These are phyloP conservation scores for Trametes cinnabarina DNA, from an alignment of 768 basidiomycete genomes.

Conservation along the genomic window DNA sequence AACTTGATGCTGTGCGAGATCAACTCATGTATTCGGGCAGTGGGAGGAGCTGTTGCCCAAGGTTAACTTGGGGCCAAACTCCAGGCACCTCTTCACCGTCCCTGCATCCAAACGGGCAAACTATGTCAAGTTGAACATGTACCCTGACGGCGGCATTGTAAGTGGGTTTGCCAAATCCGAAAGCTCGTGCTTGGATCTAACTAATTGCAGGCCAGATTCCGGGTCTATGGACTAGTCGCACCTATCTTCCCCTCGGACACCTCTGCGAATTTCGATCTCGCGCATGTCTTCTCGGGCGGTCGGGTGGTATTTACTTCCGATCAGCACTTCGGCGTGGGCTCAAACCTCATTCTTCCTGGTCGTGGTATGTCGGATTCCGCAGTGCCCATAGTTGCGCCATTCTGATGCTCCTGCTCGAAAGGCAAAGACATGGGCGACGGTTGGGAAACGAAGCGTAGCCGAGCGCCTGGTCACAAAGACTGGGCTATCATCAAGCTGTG, in stretches of 20 bases:
- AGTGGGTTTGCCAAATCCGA: conserved; percentile 29
- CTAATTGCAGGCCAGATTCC: conserved; percentile 73
- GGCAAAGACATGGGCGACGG: conserved; percentile 95
- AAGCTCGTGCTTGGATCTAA: neutral
- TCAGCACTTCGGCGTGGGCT: conserved; percentile 92
- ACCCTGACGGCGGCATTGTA: conserved; percentile 97
- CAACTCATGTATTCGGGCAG: conserved; percentile 35
- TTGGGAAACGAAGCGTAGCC: conserved; percentile 95
- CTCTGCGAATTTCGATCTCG: conserved; percentile 69
- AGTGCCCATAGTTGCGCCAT: conserved; percentile 1
- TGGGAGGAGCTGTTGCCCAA: conserved; percentile 82
- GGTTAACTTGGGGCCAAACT: conserved; percentile 74
- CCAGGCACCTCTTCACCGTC: conserved; percentile 86
- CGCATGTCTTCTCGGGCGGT: conserved; percentile 88
- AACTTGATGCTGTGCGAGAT: neutral
- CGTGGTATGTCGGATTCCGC: conserved; percentile 47
- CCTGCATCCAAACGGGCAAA: conserved; percentile 52
- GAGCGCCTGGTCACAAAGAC: conserved; percentile 77
- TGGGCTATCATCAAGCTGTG: conserved; percentile 91
- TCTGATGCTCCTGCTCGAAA: conserved; percentile 19
- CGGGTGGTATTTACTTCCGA: conserved; percentile 83
- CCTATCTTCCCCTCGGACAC: conserved; percentile 56
- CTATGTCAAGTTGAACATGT: conserved; percentile 90
- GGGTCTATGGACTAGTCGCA: conserved; percentile 80
- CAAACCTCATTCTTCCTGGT: conserved; percentile 89